Evolutionary conservation across 2,329 filamentous ascomycete species (phyloP).

Genomic region (Fusarium sp.): DNA sequence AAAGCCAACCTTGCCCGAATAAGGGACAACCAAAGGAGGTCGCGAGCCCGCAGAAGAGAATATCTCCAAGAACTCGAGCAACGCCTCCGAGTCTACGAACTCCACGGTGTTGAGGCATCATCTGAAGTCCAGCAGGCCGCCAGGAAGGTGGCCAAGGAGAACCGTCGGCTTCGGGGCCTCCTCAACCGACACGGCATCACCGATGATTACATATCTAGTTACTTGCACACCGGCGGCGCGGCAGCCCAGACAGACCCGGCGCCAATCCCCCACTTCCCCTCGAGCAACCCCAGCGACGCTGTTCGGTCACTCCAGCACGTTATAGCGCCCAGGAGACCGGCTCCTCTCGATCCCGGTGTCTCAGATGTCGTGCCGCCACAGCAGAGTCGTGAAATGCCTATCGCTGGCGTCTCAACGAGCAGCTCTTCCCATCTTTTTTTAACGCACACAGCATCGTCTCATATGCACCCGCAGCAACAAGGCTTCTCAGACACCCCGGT

Average conservation of each 20-base stretch:
- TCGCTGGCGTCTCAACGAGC: conserved; percentile 46
- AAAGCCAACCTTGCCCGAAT: conserved; percentile 65
- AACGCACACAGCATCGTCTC: too few species aligned
- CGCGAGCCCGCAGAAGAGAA: conserved; percentile 77
- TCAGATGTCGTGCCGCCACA: conserved; percentile 43
- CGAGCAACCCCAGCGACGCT: conserved; percentile 39
- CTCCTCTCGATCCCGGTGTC: conserved; percentile 43
- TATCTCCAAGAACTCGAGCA: conserved; percentile 78
- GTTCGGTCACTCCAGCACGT: conserved; percentile 53
- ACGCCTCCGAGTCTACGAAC: conserved; percentile 70
- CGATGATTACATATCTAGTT: conserved; percentile 64
- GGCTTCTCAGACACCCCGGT: too few species aligned
- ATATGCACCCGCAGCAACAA: too few species aligned
- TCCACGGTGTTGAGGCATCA: conserved; percentile 75
- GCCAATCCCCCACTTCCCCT: conserved; percentile 32
- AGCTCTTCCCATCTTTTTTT: conserved; percentile 34
- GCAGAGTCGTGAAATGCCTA: conserved; percentile 48
- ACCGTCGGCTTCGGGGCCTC: conserved; percentile 71
- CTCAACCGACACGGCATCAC: conserved; percentile 68
- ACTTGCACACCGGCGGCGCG: conserved; percentile 44
- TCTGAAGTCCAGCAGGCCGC: conserved; percentile 79
- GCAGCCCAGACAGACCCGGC: conserved; percentile 30
- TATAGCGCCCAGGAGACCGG: conserved; percentile 51
- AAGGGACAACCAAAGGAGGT: conserved; percentile 81
- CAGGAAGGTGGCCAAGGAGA: conserved; percentile 76